Conservation (phyloP, 441 rosid genomes). For the Arabidopsis lyrata region DNA sequence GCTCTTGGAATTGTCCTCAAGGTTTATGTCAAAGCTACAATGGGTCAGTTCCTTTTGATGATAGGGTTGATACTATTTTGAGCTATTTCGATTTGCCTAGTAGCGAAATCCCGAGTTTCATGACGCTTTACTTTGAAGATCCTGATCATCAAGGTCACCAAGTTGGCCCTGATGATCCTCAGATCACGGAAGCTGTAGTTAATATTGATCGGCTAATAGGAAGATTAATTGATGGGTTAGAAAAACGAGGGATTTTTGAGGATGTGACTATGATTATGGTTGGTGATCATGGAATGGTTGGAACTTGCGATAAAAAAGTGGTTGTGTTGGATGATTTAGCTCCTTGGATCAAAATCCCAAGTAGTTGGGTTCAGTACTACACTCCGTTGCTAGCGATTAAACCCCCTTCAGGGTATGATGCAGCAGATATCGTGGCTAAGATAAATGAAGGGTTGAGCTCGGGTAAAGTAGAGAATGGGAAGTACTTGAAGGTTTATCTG, state of each 20-base stretch:
- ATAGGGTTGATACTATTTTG: slow-evolving; percentile 82
- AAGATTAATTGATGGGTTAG: slow-evolving; percentile 77
- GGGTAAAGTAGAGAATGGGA: slow-evolving; percentile 80
- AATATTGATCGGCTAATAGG: slow-evolving; percentile 81
- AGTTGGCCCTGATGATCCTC: slow-evolving; percentile 93
- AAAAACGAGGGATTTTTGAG: slow-evolving; percentile 82
- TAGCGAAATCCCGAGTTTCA: slow-evolving; percentile 72
- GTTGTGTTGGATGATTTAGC: slow-evolving; percentile 76
- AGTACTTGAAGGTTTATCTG: slow-evolving; percentile 71
- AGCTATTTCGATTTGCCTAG: slow-evolving; percentile 79
- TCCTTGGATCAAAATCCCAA: slow-evolving; percentile 69
- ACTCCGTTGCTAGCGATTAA: slow-evolving; percentile 77
- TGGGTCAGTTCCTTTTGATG: slow-evolving; percentile 84
- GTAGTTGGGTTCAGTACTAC: slow-evolving; percentile 70
- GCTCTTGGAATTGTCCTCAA: slow-evolving; percentile 84
- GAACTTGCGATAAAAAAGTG: slow-evolving; percentile 84
- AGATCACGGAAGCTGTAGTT: slow-evolving; percentile 80
- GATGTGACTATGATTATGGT: slow-evolving; percentile 85
- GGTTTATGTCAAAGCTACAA: slow-evolving; percentile 64
- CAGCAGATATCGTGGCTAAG: slow-evolving; percentile 63
- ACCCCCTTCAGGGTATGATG: slow-evolving; percentile 56
- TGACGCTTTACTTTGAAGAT: slow-evolving; percentile 93
- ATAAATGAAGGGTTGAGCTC: slow-evolving; percentile 82
- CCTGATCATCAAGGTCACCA: slow-evolving; percentile 96
- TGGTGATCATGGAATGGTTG: slow-evolving; percentile 99